Evolutionary conservation across 495 filamentous ascomycete genomes (phyloP).

Genomic region (Articulospora tetracladia): DNA sequence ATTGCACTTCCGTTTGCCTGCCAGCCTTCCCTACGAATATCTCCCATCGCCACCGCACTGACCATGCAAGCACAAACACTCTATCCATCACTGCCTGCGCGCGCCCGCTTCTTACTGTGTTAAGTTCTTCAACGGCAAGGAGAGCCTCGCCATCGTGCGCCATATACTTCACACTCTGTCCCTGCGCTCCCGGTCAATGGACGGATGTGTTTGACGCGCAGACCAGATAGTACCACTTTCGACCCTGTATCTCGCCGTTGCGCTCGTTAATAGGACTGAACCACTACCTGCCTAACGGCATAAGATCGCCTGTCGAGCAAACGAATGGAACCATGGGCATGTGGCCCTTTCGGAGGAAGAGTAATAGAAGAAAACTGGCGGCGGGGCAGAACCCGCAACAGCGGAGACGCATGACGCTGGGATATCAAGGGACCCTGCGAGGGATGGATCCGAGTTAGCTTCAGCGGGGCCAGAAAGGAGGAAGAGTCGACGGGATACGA

Average conservation of each 20-base stretch:
- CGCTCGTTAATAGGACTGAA: neutral
- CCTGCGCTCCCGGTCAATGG: neutral
- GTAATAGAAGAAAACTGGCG: slow-evolving; percentile 41
- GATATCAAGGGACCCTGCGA: slow-evolving; percentile 21
- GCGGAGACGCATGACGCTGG: slow-evolving; percentile 36
- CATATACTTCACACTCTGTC: neutral
- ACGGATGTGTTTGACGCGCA: neutral
- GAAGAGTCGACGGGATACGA: slow-evolving; percentile 29
- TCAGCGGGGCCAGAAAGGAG: slow-evolving; percentile 17
- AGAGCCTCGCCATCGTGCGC: neutral
- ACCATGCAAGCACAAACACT: slow-evolving; percentile 24
- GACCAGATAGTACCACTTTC: neutral
- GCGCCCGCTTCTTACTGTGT: neutral
- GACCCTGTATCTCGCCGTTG: neutral
- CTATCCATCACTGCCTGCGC: slow-evolving; percentile 5
- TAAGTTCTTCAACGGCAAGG: slow-evolving; percentile 2
- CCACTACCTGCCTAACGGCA: slow-evolving; percentile 2
- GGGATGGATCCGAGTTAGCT: slow-evolving; percentile 23
- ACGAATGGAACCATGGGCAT: slow-evolving; percentile 57
- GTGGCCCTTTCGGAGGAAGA: slow-evolving; percentile 76
- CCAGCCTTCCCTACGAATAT: neutral
- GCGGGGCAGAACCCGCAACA: slow-evolving; percentile 31
- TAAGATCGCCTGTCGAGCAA: slow-evolving; percentile 2
- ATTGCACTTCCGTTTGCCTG: neutral
- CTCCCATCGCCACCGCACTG: slow-evolving; percentile 15